Evolutionary conservation across 768 basidiomycete species (phyloP).

Genomic region (Mycena vulgaris): DNA sequence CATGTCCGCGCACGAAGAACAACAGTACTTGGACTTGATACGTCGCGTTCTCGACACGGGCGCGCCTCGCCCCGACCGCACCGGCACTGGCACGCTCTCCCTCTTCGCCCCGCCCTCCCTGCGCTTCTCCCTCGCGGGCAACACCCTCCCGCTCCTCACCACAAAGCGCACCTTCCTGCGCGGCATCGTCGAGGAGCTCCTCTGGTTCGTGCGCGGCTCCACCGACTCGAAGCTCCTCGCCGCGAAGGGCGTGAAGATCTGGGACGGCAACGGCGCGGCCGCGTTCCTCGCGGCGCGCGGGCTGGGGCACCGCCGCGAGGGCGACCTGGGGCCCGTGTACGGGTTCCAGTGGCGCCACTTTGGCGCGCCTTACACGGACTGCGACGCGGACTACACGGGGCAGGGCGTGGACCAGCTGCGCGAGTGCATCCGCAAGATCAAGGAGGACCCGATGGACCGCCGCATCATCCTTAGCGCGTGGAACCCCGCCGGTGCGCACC

Average conservation of each 20-base stretch:
- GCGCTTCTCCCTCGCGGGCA: slow-evolving; percentile 87
- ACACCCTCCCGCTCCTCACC: slow-evolving; percentile 89
- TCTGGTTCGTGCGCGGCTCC: slow-evolving; percentile 92
- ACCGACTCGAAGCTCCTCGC: slow-evolving; percentile 87
- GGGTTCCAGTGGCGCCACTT: slow-evolving; percentile 98
- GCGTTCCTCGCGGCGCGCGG: slow-evolving; percentile 91
- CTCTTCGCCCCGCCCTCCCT: slow-evolving; percentile 93
- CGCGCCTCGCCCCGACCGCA: slow-evolving; percentile 88
- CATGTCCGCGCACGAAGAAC: slow-evolving; percentile 76
- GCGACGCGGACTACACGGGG: slow-evolving; percentile 82
- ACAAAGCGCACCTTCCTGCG: slow-evolving; percentile 96
- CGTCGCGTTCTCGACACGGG: slow-evolving; percentile 81
- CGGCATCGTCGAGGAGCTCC: slow-evolving; percentile 92
- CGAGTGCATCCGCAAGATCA: slow-evolving; percentile 94
- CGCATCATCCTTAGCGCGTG: slow-evolving; percentile 96
- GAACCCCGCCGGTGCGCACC: slow-evolving; percentile 93
- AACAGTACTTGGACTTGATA: slow-evolving; percentile 92
- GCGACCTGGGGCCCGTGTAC: slow-evolving; percentile 97
- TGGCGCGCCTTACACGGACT: slow-evolving; percentile 85
- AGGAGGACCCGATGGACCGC: slow-evolving; percentile 92
- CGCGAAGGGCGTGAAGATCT: slow-evolving; percentile 92
- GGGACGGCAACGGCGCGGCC: slow-evolving; percentile 96
- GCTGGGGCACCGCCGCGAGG: slow-evolving; percentile 86
- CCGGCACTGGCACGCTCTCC: slow-evolving; percentile 94
- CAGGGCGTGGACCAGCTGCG: slow-evolving; percentile 93